A percentile compares a stretch with the other conserved stretches of the same genome.
Evolutionary conservation across 2,329 filamentous ascomycete species (phyloP).

Genomic region (Trichoderma asperellum): DNA sequence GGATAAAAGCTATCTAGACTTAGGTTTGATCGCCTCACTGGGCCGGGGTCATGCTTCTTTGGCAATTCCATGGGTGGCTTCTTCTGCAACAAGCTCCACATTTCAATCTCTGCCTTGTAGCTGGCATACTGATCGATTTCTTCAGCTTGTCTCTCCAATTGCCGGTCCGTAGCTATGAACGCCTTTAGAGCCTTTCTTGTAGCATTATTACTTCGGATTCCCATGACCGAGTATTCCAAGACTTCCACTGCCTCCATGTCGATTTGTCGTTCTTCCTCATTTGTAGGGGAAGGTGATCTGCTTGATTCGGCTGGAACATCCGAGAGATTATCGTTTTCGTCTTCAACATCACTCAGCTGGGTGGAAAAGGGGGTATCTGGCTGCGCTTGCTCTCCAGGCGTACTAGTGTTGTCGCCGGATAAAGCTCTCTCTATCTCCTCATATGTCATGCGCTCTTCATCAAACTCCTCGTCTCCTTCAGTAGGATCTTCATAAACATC

Average conservation of each 20-base stretch:
- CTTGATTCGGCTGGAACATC: constrained; percentile 30
- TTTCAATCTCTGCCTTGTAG: constrained; percentile 47
- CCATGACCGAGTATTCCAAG: constrained; percentile 46
- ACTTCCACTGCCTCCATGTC: constrained; percentile 49
- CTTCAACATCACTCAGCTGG: constrained; percentile 22
- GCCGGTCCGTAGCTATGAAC: constrained; percentile 48
- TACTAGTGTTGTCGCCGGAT: constrained; percentile 10
- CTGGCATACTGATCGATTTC: constrained; percentile 46
- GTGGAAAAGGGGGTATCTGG: neutral
- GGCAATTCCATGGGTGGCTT: constrained; percentile 43
- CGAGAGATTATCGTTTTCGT: constrained; percentile 31
- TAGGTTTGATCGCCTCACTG: constrained; percentile 36
- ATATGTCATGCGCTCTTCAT: constrained; percentile 46
- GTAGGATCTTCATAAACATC: constrained; percentile 49
- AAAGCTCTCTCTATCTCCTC: constrained; percentile 51
- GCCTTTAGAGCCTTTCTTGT: constrained; percentile 44
- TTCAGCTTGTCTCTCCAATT: constrained; percentile 51
- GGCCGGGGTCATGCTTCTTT: constrained; percentile 39
- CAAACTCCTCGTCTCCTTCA: constrained; percentile 32
- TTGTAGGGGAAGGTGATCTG: constrained; percentile 22
- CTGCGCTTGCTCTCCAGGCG: neutral
- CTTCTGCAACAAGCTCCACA: constrained; percentile 52
- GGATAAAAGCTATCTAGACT: constrained; percentile 45
- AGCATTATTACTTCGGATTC: constrained; percentile 45
- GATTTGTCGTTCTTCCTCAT: constrained; percentile 41